A percentile compares a stretch with the other conserved stretches of the same genome.
phyloP scores from a whole-genome alignment of 164 flowering plant species.

The Chimonanthus praecox region DNA sequence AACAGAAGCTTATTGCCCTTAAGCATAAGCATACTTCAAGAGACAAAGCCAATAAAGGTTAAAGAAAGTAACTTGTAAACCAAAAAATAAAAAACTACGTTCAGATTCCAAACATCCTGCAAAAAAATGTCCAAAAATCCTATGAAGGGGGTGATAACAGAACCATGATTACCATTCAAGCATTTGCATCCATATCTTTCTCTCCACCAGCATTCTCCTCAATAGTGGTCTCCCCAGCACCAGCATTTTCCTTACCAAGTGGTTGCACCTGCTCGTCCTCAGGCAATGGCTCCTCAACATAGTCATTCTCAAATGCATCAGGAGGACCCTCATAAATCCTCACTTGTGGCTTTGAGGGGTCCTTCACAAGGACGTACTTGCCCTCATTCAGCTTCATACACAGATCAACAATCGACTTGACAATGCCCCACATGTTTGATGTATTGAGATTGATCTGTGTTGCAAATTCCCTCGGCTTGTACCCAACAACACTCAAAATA shows the following conservation, averaged over 20 bases:
- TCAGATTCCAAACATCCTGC: too few relatives aligned
- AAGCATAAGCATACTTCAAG: too few relatives aligned
- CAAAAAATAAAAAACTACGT: too few relatives aligned
- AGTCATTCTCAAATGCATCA: conserved; percentile 97
- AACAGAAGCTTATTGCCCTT: too few relatives aligned
- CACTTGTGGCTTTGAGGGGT: conserved; percentile 90
- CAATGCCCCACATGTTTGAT: conserved; percentile 94
- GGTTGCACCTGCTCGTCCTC: conserved; percentile 97
- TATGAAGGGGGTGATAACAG: too few relatives aligned
- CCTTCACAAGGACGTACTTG: conserved; percentile 92
- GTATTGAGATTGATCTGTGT: conserved; percentile 83
- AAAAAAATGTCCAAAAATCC: too few relatives aligned
- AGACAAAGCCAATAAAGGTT: too few relatives aligned
- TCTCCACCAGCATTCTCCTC: conserved; percentile 36
- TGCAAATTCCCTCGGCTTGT: conserved; percentile 88
- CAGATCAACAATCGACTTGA: conserved; percentile 88
- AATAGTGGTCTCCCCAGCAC: conserved; percentile 34
- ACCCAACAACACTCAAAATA: conserved; percentile 74
- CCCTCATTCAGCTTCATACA: conserved; percentile 95
- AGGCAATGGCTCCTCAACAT: conserved; percentile 94
- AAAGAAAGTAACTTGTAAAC: too few relatives aligned
- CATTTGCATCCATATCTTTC: conserved; percentile 39
- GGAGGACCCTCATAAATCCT: conserved; percentile 95
- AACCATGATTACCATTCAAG: conserved; percentile 29
- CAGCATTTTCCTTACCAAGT: conserved; percentile 49